Percentiles rank a stretch among this genome's conserved stretches.
Evolutionary conservation across 495 filamentous ascomycete species (phyloP).

Genomic region (Xylaria bambusicola): DNA sequence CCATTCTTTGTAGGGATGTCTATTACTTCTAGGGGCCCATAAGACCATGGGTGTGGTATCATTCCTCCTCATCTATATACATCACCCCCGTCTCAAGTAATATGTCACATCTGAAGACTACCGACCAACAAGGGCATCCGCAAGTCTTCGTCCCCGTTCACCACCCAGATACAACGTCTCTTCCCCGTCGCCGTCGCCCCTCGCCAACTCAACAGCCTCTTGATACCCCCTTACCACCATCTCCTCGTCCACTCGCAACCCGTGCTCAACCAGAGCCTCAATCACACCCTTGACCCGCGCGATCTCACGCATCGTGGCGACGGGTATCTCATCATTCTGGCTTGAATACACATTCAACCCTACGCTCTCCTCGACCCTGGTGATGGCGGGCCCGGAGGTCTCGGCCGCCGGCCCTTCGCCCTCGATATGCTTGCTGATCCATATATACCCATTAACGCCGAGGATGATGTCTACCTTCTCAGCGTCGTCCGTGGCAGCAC

Average conservation of each 20-base stretch:
- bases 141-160: slow-evolving; percentile 64
- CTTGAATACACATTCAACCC: slow-evolving; percentile 75
- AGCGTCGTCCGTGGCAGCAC: slow-evolving; percentile 55
- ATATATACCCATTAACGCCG: slow-evolving; percentile 95
- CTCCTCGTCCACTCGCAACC: slow-evolving; percentile 86
- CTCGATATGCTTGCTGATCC: slow-evolving; percentile 78
- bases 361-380: slow-evolving; percentile 79
- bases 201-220: slow-evolving; percentile 70
- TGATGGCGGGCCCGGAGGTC: slow-evolving; percentile 56
- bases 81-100: background rate
- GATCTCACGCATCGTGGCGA: slow-evolving; percentile 83
- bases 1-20: too few relatives aligned
- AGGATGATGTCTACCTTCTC: slow-evolving; percentile 85
- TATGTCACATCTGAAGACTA: background rate
- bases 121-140: slow-evolving; percentile 57
- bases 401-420: slow-evolving; percentile 45
- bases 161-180: slow-evolving; percentile 70
- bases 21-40: too few relatives aligned
- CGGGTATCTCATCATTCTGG: slow-evolving; percentile 80
- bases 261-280: slow-evolving; percentile 75
- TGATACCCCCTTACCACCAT: slow-evolving; percentile 83
- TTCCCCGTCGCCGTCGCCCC: slow-evolving; percentile 53
- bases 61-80: background rate
- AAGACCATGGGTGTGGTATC: too few relatives aligned
- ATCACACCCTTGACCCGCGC: slow-evolving; percentile 77